These are phyloP conservation scores for Primulina eburnea DNA, from an alignment of 257 asterid species.

Conservation along the genomic window DNA sequence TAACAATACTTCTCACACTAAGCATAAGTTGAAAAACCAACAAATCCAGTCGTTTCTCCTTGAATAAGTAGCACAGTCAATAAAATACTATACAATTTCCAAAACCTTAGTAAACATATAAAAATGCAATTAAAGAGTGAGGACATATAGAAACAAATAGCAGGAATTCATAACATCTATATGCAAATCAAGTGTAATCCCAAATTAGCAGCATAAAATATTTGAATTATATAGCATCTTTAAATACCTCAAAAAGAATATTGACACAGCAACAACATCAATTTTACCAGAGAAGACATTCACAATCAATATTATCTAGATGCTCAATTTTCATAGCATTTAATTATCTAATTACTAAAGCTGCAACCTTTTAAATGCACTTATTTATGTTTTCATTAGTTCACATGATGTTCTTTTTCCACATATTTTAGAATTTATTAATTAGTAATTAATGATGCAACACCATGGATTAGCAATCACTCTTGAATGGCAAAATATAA, in stretches of 20 bases:
- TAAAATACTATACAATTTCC: slow-evolving; percentile 26
- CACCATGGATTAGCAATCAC: background rate
- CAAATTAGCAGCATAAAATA: too few relatives aligned
- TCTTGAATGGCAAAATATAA: background rate
- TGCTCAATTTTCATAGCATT: too few relatives aligned
- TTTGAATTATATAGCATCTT: too few relatives aligned
- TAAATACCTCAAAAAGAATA: too few relatives aligned
- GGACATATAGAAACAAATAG: background rate
- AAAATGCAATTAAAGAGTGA: slow-evolving; percentile 3
- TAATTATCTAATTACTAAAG: background rate
- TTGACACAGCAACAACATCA: background rate
- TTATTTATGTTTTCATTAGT: background rate
- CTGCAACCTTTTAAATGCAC: background rate
- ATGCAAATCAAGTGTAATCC: too few relatives aligned
- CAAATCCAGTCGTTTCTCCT: slow-evolving; percentile 25
- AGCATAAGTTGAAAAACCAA: slow-evolving; percentile 16
- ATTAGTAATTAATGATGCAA: background rate
- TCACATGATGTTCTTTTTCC: background rate
- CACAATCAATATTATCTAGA: background rate
- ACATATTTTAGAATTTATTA: background rate
- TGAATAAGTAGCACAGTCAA: slow-evolving; percentile 10
- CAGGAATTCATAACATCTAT: too few relatives aligned
- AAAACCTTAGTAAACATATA: slow-evolving; percentile 23
- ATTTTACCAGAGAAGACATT: background rate
- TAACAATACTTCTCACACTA: slow-evolving; percentile 11